Base-by-base conservation (phyloP, 73 alveolate genomes). In the Paramecium sexaurelia region DNA sequence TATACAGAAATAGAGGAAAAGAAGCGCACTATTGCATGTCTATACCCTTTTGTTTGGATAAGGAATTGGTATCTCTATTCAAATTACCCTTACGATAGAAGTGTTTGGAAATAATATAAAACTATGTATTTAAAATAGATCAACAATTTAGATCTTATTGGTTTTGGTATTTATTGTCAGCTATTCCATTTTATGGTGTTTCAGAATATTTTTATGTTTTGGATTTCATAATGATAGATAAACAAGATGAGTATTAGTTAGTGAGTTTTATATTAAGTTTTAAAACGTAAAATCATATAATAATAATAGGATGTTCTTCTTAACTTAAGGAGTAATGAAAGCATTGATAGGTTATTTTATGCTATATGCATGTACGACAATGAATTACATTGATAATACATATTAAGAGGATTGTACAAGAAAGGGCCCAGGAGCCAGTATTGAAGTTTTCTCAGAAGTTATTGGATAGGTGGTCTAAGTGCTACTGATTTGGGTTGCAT, bases 251-350 rank as follows among this genome's bases (percentile, higher is more conserved):
- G 13, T 88, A 68, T n/a, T 39, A 67, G 29, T 61, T 88, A 32
- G 94, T 69, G 9, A 27, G 33, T 1, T 88, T 68, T 55, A 88
- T 88, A 24, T 69, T 88, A 40, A 82, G 87, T 43, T 88, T 68
- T 45, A 88, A 88, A 55, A 88, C 90, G 87, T 73, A 73, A 73
- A 15, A 3, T 73, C 32, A n/a, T 3, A 51, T 5, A n/a, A 17
- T 33, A 20, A 4, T 5, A 15, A 73, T 73, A 73, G 85, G 22
- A 82, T 82, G 69, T 88, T 68, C 24, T 88, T 88, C 33, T 69
- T 88, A 24, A 82, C 88, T 20, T 43, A 88, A 88, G 94, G 94
- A 1, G 91, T 88, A 13, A 88, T 88, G 73, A 82, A 75, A 33
- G 94, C 94, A 1, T 39, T 88, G 32, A 68, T 82, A 17, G 78